Percentiles rank a stretch among this genome's conserved stretches.
Conservation (phyloP, 192 early-diverging fungal genomes). For the Endogone sp. region DNA sequence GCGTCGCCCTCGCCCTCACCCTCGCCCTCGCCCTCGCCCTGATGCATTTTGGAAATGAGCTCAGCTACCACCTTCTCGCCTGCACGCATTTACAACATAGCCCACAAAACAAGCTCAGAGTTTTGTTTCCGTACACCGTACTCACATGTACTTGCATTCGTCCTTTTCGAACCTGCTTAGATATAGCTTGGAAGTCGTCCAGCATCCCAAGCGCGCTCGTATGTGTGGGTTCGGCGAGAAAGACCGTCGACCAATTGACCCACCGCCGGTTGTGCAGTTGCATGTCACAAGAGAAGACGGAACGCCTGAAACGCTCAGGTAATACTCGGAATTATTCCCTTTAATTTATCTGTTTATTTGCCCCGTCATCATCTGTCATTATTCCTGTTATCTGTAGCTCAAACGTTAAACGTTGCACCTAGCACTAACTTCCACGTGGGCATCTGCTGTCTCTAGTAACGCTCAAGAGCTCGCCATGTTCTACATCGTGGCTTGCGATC, state of each 20-base stretch:
- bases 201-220: conserved; percentile 61
- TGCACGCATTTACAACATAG: background rate
- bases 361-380: conserved; percentile 1
- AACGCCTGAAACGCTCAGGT: conserved; percentile 25
- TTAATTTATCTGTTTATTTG: background rate
- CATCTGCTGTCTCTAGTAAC: no score
- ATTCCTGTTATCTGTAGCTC: conserved; percentile 3
- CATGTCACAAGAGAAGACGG: conserved; percentile 35
- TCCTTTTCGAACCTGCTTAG: background rate
- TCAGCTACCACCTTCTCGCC: background rate
- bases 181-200: conserved; percentile 36
- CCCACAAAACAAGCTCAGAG: background rate
- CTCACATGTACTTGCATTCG: background rate
- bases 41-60: background rate
- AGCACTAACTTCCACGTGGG: no score
- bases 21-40: no score
- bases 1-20: no score
- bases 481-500: conserved; percentile 25
- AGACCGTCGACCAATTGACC: conserved; percentile 59
- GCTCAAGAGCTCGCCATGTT: background rate
- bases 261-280: conserved; percentile 61
- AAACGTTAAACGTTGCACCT: background rate
- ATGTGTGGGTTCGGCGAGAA: conserved; percentile 71
- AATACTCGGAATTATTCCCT: background rate
- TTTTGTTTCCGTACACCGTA: background rate